Evolutionary conservation across 208 protist genomes (phyloP).

Genomic region (Crithidia bombi): DNA sequence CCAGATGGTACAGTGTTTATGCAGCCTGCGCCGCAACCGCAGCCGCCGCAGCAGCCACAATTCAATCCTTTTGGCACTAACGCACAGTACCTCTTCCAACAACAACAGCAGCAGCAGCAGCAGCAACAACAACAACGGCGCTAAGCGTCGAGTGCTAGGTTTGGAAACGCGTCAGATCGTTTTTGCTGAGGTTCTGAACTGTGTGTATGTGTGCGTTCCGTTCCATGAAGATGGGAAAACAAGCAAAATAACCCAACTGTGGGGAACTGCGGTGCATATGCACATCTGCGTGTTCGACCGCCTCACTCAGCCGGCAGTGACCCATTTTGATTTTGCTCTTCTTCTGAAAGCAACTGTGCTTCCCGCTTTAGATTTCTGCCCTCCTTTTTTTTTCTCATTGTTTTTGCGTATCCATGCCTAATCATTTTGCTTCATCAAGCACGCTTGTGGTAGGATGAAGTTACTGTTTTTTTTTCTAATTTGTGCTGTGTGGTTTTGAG

Average conservation of each 20-base stretch:
- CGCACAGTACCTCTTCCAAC: constrained; percentile 56
- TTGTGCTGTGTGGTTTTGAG: constrained; percentile 14
- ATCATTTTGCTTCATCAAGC: not conserved
- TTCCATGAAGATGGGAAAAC: too few species aligned
- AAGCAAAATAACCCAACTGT: too few species aligned
- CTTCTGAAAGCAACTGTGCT: too few species aligned
- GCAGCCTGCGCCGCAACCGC: constrained; percentile 28
- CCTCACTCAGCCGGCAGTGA: too few species aligned
- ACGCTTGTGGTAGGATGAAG: not conserved
- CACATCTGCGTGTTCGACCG: too few species aligned
- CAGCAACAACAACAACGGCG: constrained; percentile 46
- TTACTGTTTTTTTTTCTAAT: constrained; percentile 1
- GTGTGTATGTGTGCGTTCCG: not conserved
- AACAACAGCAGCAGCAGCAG: constrained; percentile 54
- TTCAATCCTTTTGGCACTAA: constrained; percentile 46
- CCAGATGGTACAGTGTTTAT: constrained; percentile 40
- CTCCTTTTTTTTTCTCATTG: too few species aligned
- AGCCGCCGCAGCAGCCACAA: constrained; percentile 22
- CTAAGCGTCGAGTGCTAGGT: not conserved
- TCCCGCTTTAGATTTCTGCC: too few species aligned
- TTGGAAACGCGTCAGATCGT: not conserved
- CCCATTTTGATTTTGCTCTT: constrained; percentile 1
- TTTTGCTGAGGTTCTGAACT: too few species aligned
- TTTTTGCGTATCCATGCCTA: constrained; percentile 18
- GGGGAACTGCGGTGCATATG: too few species aligned